Evolutionary conservation across 495 filamentous ascomycete genomes (phyloP), one percentile per base, ranked within the genome.

Genomic region (Podospora anserina): DNA sequence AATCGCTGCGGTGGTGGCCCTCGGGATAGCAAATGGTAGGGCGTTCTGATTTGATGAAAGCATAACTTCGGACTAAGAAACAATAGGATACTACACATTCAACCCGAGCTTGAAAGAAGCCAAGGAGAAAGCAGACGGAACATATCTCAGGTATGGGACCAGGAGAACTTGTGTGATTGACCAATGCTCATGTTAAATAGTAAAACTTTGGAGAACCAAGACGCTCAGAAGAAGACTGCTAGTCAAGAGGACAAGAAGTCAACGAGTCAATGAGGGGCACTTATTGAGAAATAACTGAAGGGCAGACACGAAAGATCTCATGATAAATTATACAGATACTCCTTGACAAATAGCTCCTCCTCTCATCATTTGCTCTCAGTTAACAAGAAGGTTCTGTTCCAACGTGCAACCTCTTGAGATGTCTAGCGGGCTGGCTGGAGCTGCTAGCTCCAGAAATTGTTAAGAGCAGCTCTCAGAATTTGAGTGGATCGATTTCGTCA

Each of bases 41-140:
- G 6, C 16, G n/a, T 20, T 23, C 13, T 7, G 5, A 19, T 20
- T 19, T 32, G 11, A 1, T 16, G 32, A 62, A 11, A 62, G 7
- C 2, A 32, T 32, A 57, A 20, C n/a, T 13, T 9, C 19, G 18
- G 3, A 53, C 71, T 76, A 55, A 72, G 69, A 49, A 23, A 13
- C n/a, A n/a, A 13, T 65, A 85, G 83, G 81, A 19, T 77, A 78
- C 63, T 83, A 80, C 68, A 75, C 78, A 3, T 83, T 84, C 67
- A 72, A 74, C 18, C 81, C 82, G 7, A 62, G 69, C 23, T 69
- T 85, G 4, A 75, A 75, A 69, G 79, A 80, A 16, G 66, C 80
- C 53, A 78, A 78, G 26, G 66, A 79, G 6, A 70, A 75, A 34
- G 61, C 65, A 57, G 71, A 79, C 1, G 68, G 67, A 23, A 56